Conservation (phyloP, 177 flowering plant species). For the Vitis hybrid region DNA sequence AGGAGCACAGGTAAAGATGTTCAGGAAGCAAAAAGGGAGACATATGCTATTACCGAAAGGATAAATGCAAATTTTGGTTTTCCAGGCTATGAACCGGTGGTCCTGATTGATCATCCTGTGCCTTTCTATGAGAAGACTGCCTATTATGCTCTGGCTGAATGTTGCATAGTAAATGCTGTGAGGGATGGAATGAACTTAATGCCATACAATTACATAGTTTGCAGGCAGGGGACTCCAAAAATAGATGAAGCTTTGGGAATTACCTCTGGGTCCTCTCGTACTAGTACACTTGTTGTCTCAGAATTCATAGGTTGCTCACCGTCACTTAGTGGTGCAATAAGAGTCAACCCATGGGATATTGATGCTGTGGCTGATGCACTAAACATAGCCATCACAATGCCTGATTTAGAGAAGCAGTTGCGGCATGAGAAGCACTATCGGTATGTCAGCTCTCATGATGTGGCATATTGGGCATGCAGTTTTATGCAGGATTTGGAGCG, state of each 20-base stretch:
- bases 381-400: constrained; percentile 31
- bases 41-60: constrained; percentile 20
- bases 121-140: constrained; percentile 37
- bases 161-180: constrained; percentile 46
- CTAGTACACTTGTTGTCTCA: constrained; percentile 40
- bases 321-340: constrained; percentile 51
- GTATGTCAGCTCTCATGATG: constrained; percentile 45
- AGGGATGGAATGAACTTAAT: constrained; percentile 54
- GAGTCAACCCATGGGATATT: constrained; percentile 55
- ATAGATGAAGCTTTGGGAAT: constrained; percentile 29
- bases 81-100: constrained; percentile 36
- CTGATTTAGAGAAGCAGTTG: constrained; percentile 35
- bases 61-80: constrained; percentile 31
- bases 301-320: constrained; percentile 59
- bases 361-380: constrained; percentile 48
- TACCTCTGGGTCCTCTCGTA: constrained; percentile 19
- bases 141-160: constrained; percentile 45
- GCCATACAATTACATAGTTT: constrained; percentile 43
- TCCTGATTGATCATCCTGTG: constrained; percentile 33
- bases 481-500: constrained; percentile 46
- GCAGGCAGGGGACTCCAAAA: constrained; percentile 36
- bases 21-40: constrained; percentile 34
- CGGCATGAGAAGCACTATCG: constrained; percentile 49
- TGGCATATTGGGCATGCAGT: constrained; percentile 45
- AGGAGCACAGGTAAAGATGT: constrained; percentile 40